Evolutionary conservation across 1,284 basidiomycete species (phyloP).

Genomic region (Moesziomyces antarcticus): DNA sequence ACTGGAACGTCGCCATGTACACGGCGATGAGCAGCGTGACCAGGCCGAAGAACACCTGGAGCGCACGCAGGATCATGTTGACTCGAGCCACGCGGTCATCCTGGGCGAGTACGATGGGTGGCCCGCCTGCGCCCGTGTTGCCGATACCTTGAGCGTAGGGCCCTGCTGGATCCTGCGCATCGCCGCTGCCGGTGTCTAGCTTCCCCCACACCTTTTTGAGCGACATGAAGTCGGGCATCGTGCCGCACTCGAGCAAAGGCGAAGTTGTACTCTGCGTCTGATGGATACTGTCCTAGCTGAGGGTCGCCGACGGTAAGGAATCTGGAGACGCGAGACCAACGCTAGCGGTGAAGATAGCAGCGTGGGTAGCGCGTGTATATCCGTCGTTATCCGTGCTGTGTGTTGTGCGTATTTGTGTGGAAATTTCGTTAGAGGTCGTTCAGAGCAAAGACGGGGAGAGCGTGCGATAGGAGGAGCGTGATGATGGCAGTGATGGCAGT

Average conservation of each 20-base stretch:
- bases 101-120: slow-evolving; percentile 7
- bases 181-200: slow-evolving; percentile 26
- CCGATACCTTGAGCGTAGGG: slow-evolving; percentile 35
- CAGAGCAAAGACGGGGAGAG: neutral
- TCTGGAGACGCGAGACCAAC: neutral
- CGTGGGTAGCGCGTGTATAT: neutral
- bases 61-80: slow-evolving; percentile 40
- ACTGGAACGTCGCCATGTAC: slow-evolving; percentile 54
- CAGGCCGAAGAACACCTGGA: slow-evolving; percentile 46
- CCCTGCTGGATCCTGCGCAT: slow-evolving; percentile 9
- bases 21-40: slow-evolving; percentile 55
- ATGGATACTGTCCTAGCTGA: neutral
- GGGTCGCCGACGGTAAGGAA: neutral
- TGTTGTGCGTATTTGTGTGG: neutral
- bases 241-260: neutral
- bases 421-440: neutral
- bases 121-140: slow-evolving; percentile 16
- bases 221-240: slow-evolving; percentile 52
- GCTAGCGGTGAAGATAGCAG: neutral
- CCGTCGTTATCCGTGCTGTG: neutral
- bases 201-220: slow-evolving; percentile 47
- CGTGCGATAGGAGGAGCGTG: neutral
- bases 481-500: neutral
- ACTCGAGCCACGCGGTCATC: slow-evolving; percentile 35
- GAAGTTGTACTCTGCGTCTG: neutral